phyloP scores from a whole-genome alignment of 768 basidiomycete genomes.

The Mycena galopus region DNA sequence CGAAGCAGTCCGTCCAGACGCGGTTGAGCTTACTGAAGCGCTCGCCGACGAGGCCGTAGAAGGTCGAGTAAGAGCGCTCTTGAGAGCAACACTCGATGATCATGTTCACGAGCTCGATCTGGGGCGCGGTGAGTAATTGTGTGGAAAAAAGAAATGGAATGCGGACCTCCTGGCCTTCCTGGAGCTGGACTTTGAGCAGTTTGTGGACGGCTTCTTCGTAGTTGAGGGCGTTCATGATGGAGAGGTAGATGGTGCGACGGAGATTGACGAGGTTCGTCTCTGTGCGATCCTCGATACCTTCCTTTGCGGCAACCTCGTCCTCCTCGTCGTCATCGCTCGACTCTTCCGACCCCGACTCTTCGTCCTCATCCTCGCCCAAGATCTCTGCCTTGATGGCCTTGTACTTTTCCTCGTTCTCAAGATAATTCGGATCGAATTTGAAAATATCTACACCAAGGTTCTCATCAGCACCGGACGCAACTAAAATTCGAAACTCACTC shows the following conservation, averaged over 20 bases:
- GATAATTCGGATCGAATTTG: conserved; percentile 90
- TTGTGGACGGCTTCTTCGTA: conserved; percentile 99
- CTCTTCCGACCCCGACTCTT: conserved; percentile 75
- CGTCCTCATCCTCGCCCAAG: conserved; percentile 88
- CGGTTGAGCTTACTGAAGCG: conserved; percentile 97
- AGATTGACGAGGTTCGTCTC: conserved; percentile 97
- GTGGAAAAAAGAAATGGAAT: background rate
- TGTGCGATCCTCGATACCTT: conserved; percentile 94
- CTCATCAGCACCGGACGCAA: conserved; percentile 2
- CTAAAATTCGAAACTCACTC: conserved; percentile 68
- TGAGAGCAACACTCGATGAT: conserved; percentile 99
- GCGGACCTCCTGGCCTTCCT: conserved; percentile 92
- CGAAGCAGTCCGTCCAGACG: conserved; percentile 91
- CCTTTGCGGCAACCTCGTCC: conserved; percentile 75
- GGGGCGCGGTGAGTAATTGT: conserved; percentile 5
- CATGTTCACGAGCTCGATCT: conserved; percentile 99
- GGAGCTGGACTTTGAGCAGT: conserved; percentile 90
- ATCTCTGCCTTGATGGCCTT: conserved; percentile 93
- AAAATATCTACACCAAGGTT: conserved; percentile 89
- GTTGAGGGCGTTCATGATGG: conserved; percentile 98
- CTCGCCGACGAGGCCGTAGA: conserved; percentile 96
- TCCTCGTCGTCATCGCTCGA: conserved; percentile 76
- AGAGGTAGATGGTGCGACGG: conserved; percentile 93
- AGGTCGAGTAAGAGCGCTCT: conserved; percentile 97
- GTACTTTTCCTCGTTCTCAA: conserved; percentile 96